These are phyloP conservation scores for Ceratobasidium sp. DNA, from an alignment of 1,284 basidiomycete species.

Conservation along the genomic window DNA sequence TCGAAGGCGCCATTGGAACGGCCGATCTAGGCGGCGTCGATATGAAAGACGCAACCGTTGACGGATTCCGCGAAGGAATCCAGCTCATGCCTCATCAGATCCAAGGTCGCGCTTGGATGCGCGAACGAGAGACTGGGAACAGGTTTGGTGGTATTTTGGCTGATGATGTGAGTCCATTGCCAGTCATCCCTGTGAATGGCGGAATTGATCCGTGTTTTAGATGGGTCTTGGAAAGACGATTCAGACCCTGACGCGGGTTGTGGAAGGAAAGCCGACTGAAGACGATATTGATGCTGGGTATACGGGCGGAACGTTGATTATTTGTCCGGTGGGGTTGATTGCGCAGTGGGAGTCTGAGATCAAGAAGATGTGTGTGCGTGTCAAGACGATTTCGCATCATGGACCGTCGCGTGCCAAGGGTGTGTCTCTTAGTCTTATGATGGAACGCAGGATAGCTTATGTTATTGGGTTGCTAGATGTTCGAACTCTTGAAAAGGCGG, in stretches of 20 bases:
- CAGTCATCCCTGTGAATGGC: neutral
- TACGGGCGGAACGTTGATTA: constrained; percentile 57
- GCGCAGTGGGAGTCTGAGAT: constrained; percentile 93
- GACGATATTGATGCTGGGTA: constrained; percentile 76
- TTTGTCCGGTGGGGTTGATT: constrained; percentile 85
- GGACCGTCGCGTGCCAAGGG: constrained; percentile 74
- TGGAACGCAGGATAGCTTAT: neutral
- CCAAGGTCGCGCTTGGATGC: constrained; percentile 87
- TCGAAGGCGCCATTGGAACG: constrained; percentile 53
- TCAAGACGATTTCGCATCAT: constrained; percentile 83
- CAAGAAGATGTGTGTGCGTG: constrained; percentile 72
- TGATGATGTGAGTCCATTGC: constrained; percentile 78
- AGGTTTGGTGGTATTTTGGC: constrained; percentile 88
- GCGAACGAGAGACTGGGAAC: constrained; percentile 78
- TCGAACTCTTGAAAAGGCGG: constrained; percentile 63
- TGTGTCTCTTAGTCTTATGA: constrained; percentile 48
- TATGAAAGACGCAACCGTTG: constrained; percentile 68
- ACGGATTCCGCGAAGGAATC: constrained; percentile 75
- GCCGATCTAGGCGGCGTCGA: constrained; percentile 55
- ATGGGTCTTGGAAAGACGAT: constrained; percentile 86
- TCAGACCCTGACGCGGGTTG: constrained; percentile 85
- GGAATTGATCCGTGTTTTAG: constrained; percentile 6
- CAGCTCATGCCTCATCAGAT: constrained; percentile 87
- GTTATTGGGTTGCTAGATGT: constrained; percentile 58
- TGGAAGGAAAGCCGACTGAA: constrained; percentile 73